These are phyloP conservation scores for Kernera saxatilis DNA, from an alignment of 345 rosid genomes.

Conservation along the genomic window DNA sequence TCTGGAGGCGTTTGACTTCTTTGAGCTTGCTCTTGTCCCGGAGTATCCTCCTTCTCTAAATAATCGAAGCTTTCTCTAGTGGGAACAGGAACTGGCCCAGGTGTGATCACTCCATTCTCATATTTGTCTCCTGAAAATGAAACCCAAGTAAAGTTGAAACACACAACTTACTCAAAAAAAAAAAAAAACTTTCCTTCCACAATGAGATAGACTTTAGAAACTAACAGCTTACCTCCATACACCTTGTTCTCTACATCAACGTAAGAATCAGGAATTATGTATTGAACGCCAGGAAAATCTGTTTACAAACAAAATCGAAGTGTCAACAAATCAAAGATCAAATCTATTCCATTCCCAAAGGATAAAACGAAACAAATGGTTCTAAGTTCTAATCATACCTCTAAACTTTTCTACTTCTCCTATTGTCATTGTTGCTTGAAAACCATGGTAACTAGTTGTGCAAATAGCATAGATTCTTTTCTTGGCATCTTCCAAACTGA, in stretches of 20 bases:
- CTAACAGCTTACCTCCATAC: constrained; percentile 62
- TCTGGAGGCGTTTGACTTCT: constrained; percentile 9
- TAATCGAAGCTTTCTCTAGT: constrained; percentile 32
- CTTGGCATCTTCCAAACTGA: constrained; percentile 86
- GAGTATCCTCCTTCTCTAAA: constrained; percentile 32
- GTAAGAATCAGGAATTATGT: constrained; percentile 84
- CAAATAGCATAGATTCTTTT: constrained; percentile 81
- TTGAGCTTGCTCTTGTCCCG: constrained; percentile 28
- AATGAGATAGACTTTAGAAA: background rate
- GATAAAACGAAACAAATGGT: background rate
- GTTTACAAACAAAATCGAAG: constrained; percentile 3
- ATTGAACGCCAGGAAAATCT: constrained; percentile 78
- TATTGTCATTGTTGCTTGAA: constrained; percentile 83
- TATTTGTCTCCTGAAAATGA: constrained; percentile 67
- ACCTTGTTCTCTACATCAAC: constrained; percentile 77
- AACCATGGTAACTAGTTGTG: constrained; percentile 84
- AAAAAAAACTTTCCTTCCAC: background rate
- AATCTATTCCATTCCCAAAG: background rate
- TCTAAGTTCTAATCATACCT: constrained; percentile 31
- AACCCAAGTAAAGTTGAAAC: background rate
- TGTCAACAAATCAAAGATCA: constrained; percentile 9
- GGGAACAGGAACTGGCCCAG: constrained; percentile 53
- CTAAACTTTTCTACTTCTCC: constrained; percentile 69
- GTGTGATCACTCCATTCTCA: constrained; percentile 75
- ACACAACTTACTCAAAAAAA: background rate